Base-by-base conservation (phyloP, 2,329 filamentous ascomycete genomes). In the Zarea fungicola region DNA sequence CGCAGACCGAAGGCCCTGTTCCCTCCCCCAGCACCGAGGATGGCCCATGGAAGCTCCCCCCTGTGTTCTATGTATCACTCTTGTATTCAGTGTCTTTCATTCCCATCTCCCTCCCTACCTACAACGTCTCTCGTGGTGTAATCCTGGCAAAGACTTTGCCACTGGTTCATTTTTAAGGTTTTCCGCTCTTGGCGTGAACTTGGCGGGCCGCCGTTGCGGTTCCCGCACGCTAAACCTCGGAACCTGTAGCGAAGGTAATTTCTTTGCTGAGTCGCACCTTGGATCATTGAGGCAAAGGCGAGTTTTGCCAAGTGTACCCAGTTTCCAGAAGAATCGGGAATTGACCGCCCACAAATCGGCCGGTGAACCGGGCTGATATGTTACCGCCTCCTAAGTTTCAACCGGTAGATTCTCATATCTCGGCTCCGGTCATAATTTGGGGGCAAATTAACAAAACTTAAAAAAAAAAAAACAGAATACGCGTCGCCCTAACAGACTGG, bases 131-230 rank as follows among this genome's bases (percentile, higher is more conserved):
- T 8, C 14, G 10, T 43, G 28, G 28, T 26, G 8, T 4, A 21
- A 1, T 36, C 32, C 42, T 22, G 22, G n/a, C 19, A 19, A 3
- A 3, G 18, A 32, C 7, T 19, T 5, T 13, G 8, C n/a, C 1
- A 14, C 11, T 31, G 13, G 22, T 32, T 9, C 5, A 34, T 16
- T 31, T 23, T 23, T 40, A 40, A 22, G 28, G 25, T 39, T 39
- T 40, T 7, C 3, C n/a, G n/a, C 26, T 32, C 21, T 32, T 40
- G 18, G 35, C 35, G 28, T 25, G 35, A 47, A 34, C 26, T n/a
- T n/a, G 21, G 44, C 44, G 44, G 44, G 44, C 44, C 44, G 44
- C 44, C 44, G 35, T 40, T 40, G 25, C 32, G 42, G 32, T 40
- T 47, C 44, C 44, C 44, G 44, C 26, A 40, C 35, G 44, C 44